Conservation (phyloP, 2,329 filamentous ascomycete genomes). For the Calonectria crousiana region DNA sequence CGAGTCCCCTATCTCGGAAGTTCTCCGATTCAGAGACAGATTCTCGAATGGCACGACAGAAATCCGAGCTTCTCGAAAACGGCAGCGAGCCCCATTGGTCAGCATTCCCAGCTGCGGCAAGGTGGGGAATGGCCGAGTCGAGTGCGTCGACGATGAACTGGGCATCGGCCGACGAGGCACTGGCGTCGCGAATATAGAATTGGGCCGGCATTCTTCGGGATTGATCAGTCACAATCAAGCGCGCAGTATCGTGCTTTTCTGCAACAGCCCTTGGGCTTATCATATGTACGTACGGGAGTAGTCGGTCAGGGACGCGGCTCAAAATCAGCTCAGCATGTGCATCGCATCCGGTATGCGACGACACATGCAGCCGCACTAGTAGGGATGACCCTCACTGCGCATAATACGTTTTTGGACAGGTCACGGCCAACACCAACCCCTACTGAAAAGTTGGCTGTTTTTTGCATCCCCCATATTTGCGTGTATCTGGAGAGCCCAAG, state of each 20-base stretch:
- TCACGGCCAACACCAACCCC: conserved; percentile 4
- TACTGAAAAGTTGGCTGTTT: conserved; percentile 4
- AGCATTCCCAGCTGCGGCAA: conserved; percentile 42
- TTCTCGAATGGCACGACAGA: conserved; percentile 35
- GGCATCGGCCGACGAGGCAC: conserved; percentile 38
- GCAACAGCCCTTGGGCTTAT: conserved; percentile 26
- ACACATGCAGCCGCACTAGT: conserved; percentile 33
- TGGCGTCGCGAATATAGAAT: conserved; percentile 43
- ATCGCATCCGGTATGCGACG: conserved; percentile 26
- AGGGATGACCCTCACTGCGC: conserved; percentile 34
- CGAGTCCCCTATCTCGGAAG: conserved; percentile 37
- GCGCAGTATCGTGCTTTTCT: conserved; percentile 2
- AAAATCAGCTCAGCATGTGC: conserved; percentile 31
- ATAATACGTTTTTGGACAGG: conserved; percentile 32
- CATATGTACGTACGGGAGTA: conserved; percentile 18
- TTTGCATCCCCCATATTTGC: conserved; percentile 12
- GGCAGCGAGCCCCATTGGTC: conserved; percentile 46
- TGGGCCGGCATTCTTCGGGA: conserved; percentile 31
- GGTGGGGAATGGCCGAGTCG: conserved; percentile 45
- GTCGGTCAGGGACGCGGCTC: conserved; percentile 23
- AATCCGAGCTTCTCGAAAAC: conserved; percentile 40
- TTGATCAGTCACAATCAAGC: conserved; percentile 16
- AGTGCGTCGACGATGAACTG: conserved; percentile 47
- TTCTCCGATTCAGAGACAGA: conserved; percentile 39
- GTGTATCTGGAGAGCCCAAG: conserved; percentile 19